Percentiles rank a stretch among this genome's conserved stretches.
Conservation (phyloP, 352 stramenopile genomes). For the Plasmopara viticola region DNA sequence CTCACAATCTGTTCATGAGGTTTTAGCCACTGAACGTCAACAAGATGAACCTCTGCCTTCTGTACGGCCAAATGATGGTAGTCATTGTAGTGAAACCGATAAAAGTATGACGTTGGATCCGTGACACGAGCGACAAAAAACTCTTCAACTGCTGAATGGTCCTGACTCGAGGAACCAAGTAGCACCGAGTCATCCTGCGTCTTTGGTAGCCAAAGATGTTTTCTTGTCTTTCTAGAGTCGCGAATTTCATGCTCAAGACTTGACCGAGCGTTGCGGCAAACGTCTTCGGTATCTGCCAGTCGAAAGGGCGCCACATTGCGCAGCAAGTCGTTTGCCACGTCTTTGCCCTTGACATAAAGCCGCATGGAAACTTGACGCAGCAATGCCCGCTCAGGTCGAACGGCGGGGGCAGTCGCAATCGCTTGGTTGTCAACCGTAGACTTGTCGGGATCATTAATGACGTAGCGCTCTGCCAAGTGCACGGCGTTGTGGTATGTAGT, state of each 20-base stretch:
- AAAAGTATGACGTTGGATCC: slow-evolving; percentile 85
- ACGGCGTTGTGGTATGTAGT: slow-evolving; percentile 2
- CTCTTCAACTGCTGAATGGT: slow-evolving; percentile 45
- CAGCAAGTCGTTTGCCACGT: slow-evolving; percentile 62
- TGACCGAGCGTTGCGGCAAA: slow-evolving; percentile 36
- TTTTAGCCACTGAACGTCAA: slow-evolving; percentile 79
- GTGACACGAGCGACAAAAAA: slow-evolving; percentile 79
- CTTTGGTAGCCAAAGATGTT: slow-evolving; percentile 63
- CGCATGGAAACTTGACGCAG: slow-evolving; percentile 73
- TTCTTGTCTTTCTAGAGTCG: slow-evolving; percentile 54
- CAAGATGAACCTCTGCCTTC: slow-evolving; percentile 76
- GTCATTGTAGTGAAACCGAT: slow-evolving; percentile 72
- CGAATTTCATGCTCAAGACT: slow-evolving; percentile 62
- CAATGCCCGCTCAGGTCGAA: slow-evolving; percentile 54
- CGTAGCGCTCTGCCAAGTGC: slow-evolving; percentile 7
- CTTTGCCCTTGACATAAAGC: slow-evolving; percentile 57
- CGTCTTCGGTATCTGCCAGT: slow-evolving; percentile 52
- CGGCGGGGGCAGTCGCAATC: slow-evolving; percentile 11
- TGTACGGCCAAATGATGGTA: slow-evolving; percentile 52
- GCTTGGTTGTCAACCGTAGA: slow-evolving; percentile 1
- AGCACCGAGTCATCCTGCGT: slow-evolving; percentile 78
- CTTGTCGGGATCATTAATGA: slow-evolving; percentile 14
- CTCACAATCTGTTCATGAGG: slow-evolving; percentile 82
- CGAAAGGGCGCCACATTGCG: slow-evolving; percentile 48
- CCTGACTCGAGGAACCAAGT: slow-evolving; percentile 15